A percentile compares a stretch with the other conserved stretches of the same genome.
These are phyloP conservation scores for Metschnikowia gelsemii DNA, from an alignment of 805 yeast genomes.

Conservation along the genomic window DNA sequence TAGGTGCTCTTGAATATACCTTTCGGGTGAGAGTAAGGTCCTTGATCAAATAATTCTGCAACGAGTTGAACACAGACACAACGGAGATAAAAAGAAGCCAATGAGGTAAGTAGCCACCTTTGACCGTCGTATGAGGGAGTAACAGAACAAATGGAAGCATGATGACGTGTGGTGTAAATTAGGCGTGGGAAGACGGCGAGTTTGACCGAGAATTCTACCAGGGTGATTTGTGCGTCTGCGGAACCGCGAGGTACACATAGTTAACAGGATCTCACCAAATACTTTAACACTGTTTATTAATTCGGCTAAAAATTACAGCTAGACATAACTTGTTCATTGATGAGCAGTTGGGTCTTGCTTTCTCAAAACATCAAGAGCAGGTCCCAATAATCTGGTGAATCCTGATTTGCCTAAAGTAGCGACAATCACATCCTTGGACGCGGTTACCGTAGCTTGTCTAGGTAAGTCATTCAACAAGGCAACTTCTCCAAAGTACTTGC, in stretches of 20 bases:
- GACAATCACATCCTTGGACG: slow-evolving; percentile 71
- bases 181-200: no score
- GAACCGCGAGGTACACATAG: background rate
- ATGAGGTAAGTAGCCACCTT: slow-evolving; percentile 56
- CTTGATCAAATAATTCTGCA: slow-evolving; percentile 72
- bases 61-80: slow-evolving; percentile 89
- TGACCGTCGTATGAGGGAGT: slow-evolving; percentile 20
- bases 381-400: slow-evolving; percentile 90
- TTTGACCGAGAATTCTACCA: background rate
- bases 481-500: slow-evolving; percentile 95
- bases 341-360: slow-evolving; percentile 74
- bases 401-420: slow-evolving; percentile 93
- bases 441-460: slow-evolving; percentile 89
- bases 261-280: slow-evolving; percentile 1
- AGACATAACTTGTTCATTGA: slow-evolving; percentile 1
- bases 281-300: slow-evolving; percentile 1
- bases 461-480: slow-evolving; percentile 90
- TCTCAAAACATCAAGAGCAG: slow-evolving; percentile 85
- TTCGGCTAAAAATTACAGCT: background rate
- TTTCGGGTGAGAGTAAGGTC: slow-evolving; percentile 72
- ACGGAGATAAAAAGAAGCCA: slow-evolving; percentile 60
- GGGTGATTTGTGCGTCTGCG: slow-evolving; percentile 3
- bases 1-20: slow-evolving; percentile 58
- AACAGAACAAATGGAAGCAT: slow-evolving; percentile 23
- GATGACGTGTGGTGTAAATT: background rate